Percentiles rank a stretch among this genome's conserved stretches.
phyloP scores from a whole-genome alignment of 2,329 filamentous ascomycete genomes.

The Aotearoamyces nothofagi region DNA sequence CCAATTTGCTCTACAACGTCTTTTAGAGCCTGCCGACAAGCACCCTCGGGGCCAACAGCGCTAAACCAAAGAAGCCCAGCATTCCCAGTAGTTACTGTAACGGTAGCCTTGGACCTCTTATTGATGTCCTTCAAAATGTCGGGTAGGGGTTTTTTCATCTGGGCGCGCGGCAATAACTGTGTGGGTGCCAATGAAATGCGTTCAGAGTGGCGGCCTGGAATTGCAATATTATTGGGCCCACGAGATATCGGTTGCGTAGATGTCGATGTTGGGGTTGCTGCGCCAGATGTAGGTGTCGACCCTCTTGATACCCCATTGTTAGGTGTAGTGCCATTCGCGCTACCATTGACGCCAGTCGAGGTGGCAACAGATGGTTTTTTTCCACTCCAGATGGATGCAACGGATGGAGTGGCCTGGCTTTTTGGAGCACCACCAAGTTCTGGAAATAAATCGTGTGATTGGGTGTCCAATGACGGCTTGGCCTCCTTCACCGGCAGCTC shows the following conservation, averaged over 20 bases:
- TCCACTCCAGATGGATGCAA: conserved; percentile 63
- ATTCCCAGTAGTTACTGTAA: conserved; percentile 61
- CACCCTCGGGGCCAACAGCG: conserved; percentile 68
- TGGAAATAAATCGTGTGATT: conserved; percentile 89
- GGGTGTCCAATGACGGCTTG: conserved; percentile 49
- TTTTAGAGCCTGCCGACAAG: conserved; percentile 76
- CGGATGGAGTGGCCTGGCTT: conserved; percentile 41
- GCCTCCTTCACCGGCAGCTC: conserved; percentile 22
- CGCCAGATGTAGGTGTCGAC: conserved; percentile 47
- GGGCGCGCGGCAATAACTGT: conserved; percentile 59
- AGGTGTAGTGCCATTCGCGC: conserved; percentile 21
- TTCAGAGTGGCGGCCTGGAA: conserved; percentile 75
- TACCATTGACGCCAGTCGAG: conserved; percentile 36
- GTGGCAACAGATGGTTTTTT: conserved; percentile 36
- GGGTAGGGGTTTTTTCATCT: conserved; percentile 71
- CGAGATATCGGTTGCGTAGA: conserved; percentile 13
- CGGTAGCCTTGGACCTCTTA: conserved; percentile 73
- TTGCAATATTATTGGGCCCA: conserved; percentile 41
- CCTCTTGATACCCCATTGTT: conserved; percentile 35
- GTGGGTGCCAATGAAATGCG: conserved; percentile 57
- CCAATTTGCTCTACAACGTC: conserved; percentile 82
- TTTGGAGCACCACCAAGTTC: conserved; percentile 58
- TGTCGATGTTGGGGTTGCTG: conserved; percentile 28
- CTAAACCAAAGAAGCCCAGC: conserved; percentile 67
- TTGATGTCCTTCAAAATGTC: conserved; percentile 89